Conservation (phyloP, 495 filamentous ascomycete species). For the Neurospora sp. region DNA sequence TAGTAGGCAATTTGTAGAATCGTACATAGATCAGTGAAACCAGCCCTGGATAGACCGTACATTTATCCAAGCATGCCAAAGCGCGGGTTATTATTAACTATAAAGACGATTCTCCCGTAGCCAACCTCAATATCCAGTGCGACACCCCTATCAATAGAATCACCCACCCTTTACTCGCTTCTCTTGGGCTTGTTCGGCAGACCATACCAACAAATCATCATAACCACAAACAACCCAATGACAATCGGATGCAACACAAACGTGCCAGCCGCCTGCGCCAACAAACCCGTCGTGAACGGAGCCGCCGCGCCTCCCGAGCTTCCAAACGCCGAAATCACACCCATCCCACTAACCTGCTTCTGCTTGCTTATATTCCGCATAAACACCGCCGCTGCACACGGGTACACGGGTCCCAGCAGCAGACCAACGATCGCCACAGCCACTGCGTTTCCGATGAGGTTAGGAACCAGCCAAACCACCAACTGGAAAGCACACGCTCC, state of each 20-base stretch:
- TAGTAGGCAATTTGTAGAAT: too few relatives aligned
- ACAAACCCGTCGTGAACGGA: slow-evolving; percentile 63
- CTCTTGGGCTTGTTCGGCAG: slow-evolving; percentile 47
- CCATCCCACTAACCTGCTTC: slow-evolving; percentile 57
- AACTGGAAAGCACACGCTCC: slow-evolving; percentile 58
- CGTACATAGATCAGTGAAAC: too few relatives aligned
- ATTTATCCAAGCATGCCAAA: too few relatives aligned
- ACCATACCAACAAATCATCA: slow-evolving; percentile 56
- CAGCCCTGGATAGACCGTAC: too few relatives aligned
- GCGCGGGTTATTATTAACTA: too few relatives aligned
- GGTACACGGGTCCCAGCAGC: slow-evolving; percentile 68
- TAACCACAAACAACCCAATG: slow-evolving; percentile 55
- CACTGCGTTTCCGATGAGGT: slow-evolving; percentile 60
- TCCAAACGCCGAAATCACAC: slow-evolving; percentile 63
- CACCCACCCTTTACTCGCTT: slow-evolving; percentile 28
- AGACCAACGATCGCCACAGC: slow-evolving; percentile 64
- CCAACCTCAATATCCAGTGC: too few relatives aligned
- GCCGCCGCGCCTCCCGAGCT: slow-evolving; percentile 64
- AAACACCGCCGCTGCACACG: slow-evolving; percentile 60
- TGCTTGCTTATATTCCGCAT: slow-evolving; percentile 48
- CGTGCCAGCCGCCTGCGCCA: slow-evolving; percentile 60
- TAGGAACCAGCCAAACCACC: slow-evolving; percentile 65
- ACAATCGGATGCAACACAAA: slow-evolving; percentile 68
- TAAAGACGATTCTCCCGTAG: too few relatives aligned
- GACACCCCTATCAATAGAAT: not conserved